These are phyloP conservation scores for Rosa rugosa DNA, from an alignment of 306 rosid species.

Conservation along the genomic window DNA sequence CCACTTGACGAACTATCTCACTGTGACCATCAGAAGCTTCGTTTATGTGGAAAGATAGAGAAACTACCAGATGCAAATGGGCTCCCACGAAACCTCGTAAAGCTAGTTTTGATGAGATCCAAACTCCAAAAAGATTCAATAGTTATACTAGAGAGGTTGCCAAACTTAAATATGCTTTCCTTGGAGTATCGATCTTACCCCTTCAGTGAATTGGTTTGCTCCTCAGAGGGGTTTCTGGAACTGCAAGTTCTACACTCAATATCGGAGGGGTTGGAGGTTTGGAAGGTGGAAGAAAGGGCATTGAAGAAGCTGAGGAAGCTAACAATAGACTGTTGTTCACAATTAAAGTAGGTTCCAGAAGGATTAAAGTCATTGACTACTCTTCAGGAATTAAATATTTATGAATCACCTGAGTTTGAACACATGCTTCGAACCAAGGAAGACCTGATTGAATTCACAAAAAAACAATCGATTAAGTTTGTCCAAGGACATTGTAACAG, in stretches of 20 bases:
- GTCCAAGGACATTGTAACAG: neutral
- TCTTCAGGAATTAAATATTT: neutral
- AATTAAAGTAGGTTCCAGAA: neutral
- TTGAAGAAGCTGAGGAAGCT: neutral
- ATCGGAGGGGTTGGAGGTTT: neutral
- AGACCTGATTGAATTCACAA: neutral
- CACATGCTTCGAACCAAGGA: neutral
- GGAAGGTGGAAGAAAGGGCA: neutral
- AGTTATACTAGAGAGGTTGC: neutral
- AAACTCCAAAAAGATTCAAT: neutral
- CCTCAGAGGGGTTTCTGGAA: neutral
- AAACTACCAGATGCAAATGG: slow-evolving; percentile 4
- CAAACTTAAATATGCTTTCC: slow-evolving; percentile 2
- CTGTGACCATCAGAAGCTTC: neutral
- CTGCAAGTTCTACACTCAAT: neutral
- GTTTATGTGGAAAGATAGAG: neutral
- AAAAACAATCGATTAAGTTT: neutral
- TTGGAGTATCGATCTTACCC: neutral
- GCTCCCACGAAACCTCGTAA: neutral
- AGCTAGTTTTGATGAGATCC: neutral
- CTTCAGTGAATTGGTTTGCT: neutral
- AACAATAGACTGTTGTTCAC: neutral
- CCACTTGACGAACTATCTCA: neutral
- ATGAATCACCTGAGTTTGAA: neutral
- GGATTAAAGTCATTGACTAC: neutral